Evolutionary conservation across 169 alveolate species (phyloP).

Genomic region (Perkinsus marinus): DNA sequence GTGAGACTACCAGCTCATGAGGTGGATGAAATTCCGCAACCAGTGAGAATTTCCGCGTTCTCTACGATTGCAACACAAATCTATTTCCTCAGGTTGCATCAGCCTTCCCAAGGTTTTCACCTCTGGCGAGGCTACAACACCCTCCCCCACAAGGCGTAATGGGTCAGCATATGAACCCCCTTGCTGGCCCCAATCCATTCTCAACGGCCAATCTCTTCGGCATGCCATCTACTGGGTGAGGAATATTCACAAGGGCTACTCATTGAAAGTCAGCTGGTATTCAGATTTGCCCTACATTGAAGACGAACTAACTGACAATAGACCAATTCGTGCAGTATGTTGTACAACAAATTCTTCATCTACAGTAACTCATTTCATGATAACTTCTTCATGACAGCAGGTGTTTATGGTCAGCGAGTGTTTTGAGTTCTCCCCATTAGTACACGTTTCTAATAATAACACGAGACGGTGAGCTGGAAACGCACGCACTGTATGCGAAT

Average conservation of each 20-base stretch:
- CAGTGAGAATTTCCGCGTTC: background rate
- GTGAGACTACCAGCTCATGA: background rate
- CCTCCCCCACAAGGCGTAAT: background rate
- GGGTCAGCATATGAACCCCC: background rate
- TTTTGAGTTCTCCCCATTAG: no score
- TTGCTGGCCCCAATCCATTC: background rate
- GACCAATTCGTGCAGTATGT: no score
- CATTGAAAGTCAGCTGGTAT: no score
- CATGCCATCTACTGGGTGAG: background rate
- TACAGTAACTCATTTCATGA: no score
- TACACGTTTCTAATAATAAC: no score
- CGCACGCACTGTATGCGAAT: background rate
- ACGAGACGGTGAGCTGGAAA: no score
- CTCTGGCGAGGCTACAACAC: background rate
- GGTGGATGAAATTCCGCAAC: background rate
- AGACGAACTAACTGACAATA: no score
- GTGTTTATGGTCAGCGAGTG: no score
- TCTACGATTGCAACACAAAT: background rate
- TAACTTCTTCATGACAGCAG: no score
- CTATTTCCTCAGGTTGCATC: background rate
- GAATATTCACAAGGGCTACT: background rate
- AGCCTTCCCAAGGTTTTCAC: background rate
- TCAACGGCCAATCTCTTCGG: background rate
- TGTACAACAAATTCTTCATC: no score
- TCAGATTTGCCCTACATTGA: no score